These are phyloP conservation scores for Prunus salicina DNA, from an alignment of 306 rosid species.

Conservation along the genomic window DNA sequence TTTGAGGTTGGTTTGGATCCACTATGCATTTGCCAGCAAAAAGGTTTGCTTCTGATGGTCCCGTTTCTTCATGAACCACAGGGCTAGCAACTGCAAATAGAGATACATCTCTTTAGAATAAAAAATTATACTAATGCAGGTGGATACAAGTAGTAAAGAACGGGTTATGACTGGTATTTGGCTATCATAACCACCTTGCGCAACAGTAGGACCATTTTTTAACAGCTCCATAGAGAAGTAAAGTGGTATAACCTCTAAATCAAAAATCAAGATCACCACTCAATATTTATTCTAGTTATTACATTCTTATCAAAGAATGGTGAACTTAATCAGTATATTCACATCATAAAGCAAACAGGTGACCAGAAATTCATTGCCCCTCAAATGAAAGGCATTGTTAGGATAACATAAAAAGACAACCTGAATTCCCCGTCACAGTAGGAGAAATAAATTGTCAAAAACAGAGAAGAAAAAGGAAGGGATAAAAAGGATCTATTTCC, in stretches of 20 bases:
- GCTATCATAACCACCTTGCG: not conserved
- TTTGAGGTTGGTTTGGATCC: constrained; percentile 54
- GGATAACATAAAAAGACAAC: too few relatives aligned
- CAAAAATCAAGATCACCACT: not conserved
- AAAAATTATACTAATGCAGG: not conserved
- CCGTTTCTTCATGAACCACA: constrained; percentile 60
- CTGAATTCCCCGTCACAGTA: too few relatives aligned
- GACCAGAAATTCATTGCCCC: not conserved
- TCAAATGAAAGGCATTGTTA: not conserved
- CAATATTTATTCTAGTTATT: not conserved
- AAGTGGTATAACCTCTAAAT: not conserved
- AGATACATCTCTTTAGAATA: not conserved
- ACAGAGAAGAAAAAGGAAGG: not conserved
- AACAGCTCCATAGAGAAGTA: not conserved
- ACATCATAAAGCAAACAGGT: not conserved
- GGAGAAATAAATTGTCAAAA: not conserved
- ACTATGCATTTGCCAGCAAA: constrained; percentile 53
- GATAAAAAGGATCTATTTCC: not conserved
- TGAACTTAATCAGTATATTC: not conserved
- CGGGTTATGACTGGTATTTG: not conserved
- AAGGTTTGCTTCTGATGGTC: constrained; percentile 62
- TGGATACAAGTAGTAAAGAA: not conserved
- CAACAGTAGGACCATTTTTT: not conserved
- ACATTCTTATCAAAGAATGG: not conserved
- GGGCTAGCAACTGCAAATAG: constrained; percentile 46